phyloP scores from a whole-genome alignment of 1,139 yeast genomes.

The Diutina scorzettiae region DNA sequence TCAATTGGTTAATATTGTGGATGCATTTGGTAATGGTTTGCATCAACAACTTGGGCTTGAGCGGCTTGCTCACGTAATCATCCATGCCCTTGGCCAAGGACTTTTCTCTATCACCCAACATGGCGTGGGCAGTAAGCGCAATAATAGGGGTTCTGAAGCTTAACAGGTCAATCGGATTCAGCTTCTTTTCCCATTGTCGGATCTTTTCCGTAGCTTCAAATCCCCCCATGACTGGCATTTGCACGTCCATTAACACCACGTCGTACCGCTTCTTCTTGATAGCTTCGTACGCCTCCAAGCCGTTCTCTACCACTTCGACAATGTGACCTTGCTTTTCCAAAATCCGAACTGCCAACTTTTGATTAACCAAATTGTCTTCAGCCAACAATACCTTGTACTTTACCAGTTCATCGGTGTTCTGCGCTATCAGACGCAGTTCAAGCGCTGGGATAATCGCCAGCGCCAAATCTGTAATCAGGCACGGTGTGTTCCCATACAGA shows the following conservation, averaged over 20 bases:
- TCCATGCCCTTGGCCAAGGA: conserved; percentile 87
- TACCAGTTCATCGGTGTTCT: conserved; percentile 67
- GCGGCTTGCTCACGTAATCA: conserved; percentile 76
- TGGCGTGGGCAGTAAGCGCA: conserved; percentile 85
- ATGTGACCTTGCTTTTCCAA: conserved; percentile 74
- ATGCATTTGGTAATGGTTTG: conserved; percentile 81
- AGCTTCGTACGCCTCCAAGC: conserved; percentile 72
- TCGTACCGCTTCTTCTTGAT: conserved; percentile 57
- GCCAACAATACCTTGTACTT: conserved; percentile 69
- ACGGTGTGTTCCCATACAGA: conserved; percentile 80
- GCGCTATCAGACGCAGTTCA: conserved; percentile 71
- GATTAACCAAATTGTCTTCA: conserved; percentile 80
- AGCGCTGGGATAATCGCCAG: conserved; percentile 76
- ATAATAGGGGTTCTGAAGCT: conserved; percentile 70
- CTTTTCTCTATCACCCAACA: conserved; percentile 81
- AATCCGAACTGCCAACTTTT: conserved; percentile 73
- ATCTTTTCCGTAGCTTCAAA: conserved; percentile 82
- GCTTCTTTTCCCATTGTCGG: conserved; percentile 77
- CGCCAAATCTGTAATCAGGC: conserved; percentile 70
- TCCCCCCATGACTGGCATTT: conserved; percentile 94
- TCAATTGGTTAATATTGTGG: conserved; percentile 50
- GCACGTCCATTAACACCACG: conserved; percentile 85
- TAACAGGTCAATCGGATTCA: conserved; percentile 58
- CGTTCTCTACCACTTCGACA: conserved; percentile 78
- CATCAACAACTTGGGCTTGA: conserved; percentile 69